Conservation (phyloP, 371 early-diverging fungal genomes). For the Mortierella sp. region DNA sequence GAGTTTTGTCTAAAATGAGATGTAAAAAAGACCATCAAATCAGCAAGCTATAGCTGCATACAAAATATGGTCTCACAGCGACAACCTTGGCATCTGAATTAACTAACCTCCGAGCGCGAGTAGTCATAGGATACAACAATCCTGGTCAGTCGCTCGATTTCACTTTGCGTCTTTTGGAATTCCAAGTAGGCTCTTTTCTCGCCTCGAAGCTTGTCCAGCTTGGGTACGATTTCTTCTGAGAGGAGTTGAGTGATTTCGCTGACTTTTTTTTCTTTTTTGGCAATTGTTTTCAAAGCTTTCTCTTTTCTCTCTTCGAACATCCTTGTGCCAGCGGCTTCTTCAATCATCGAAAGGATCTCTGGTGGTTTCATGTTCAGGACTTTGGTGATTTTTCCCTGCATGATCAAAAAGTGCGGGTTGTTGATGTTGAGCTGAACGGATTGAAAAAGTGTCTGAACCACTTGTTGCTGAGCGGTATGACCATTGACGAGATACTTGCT, state of each 20-base stretch:
- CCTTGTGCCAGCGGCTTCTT: conserved; percentile 98
- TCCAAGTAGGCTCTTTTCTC: conserved; percentile 93
- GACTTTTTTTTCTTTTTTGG: conserved; percentile 96
- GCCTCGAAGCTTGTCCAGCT: conserved; percentile 88
- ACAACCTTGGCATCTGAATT: background rate
- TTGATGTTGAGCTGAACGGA: conserved; percentile 98
- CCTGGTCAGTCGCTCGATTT: conserved; percentile 84
- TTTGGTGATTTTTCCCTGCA: conserved; percentile 99
- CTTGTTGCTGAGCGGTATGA: conserved; percentile 89
- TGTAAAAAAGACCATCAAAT: background rate
- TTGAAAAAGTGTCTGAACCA: conserved; percentile 92
- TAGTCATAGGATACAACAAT: conserved; percentile 89
- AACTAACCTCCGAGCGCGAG: conserved; percentile 62
- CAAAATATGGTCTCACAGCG: background rate
- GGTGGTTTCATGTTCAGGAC: conserved; percentile 99
- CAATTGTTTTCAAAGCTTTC: conserved; percentile 93
- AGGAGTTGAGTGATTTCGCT: conserved; percentile 91
- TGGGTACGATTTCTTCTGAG: conserved; percentile 93
- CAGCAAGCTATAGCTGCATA: background rate
- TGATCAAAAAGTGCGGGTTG: conserved; percentile 98
- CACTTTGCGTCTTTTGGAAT: conserved; percentile 90
- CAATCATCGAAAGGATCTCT: conserved; percentile 97
- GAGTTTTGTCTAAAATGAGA: conserved; percentile 23
- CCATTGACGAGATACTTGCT: conserved; percentile 98
- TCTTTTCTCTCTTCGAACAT: conserved; percentile 98